Percentiles rank a stretch among this genome's conserved stretches.
Conservation (phyloP, 306 rosid genomes). For the Lupinus albus region DNA sequence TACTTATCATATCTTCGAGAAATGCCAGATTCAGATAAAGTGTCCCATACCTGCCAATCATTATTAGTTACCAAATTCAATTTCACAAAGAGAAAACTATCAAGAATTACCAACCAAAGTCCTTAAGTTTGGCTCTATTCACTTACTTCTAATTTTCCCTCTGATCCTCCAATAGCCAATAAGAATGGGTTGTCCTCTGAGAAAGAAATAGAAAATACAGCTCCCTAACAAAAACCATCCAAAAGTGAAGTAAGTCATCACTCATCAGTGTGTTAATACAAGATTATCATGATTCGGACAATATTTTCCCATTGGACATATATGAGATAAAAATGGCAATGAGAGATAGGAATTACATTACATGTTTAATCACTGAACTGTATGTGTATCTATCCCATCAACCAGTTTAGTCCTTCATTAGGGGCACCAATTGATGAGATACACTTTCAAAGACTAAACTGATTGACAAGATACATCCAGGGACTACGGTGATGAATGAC, state of each 20-base stretch:
- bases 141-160: conserved; percentile 78
- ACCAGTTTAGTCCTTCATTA: no score
- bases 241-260: conserved; percentile 37
- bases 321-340: not conserved
- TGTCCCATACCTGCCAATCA: conserved; percentile 72
- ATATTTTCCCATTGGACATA: not conserved
- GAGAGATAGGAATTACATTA: no score
- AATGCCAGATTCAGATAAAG: conserved; percentile 56
- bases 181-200: conserved; percentile 80
- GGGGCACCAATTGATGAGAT: no score
- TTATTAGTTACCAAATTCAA: conserved; percentile 25
- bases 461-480: no score
- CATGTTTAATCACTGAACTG: no score
- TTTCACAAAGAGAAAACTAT: conserved; percentile 5
- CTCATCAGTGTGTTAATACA: conserved; percentile 15
- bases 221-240: conserved; percentile 63
- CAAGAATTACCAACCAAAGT: conserved; percentile 8
- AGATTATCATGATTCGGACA: not conserved
- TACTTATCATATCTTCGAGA: conserved; percentile 54
- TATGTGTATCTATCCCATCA: no score
- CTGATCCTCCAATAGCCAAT: conserved; percentile 87
- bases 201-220: conserved; percentile 72
- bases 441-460: no score
- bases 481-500: no score
- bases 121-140: conserved; percentile 4